A percentile compares a stretch with the other conserved stretches of the same genome.
These are phyloP conservation scores for Spongiforma sp. DNA, from an alignment of 1,284 basidiomycete genomes.

Conservation along the genomic window DNA sequence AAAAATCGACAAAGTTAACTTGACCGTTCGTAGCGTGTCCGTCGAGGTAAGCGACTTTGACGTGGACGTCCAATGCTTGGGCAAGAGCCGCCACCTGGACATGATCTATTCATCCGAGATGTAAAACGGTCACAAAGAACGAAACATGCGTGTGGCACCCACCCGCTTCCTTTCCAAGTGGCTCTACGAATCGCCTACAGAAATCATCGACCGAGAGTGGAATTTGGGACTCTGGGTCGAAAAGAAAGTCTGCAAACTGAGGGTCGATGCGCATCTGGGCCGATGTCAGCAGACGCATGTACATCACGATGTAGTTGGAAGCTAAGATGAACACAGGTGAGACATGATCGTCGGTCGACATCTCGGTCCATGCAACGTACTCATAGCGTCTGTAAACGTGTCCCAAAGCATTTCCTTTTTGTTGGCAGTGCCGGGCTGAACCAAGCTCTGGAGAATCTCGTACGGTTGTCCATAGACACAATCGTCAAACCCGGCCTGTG, in stretches of 20 bases:
- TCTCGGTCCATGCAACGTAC: slow-evolving; percentile 41
- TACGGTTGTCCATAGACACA: slow-evolving; percentile 64
- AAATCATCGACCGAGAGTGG: slow-evolving; percentile 59
- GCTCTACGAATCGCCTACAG: slow-evolving; percentile 80
- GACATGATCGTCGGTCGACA: background rate
- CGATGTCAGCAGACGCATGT: slow-evolving; percentile 81
- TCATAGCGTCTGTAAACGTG: slow-evolving; percentile 59
- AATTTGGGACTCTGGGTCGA: slow-evolving; percentile 73
- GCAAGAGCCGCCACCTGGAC: slow-evolving; percentile 84
- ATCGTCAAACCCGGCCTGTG: slow-evolving; percentile 68
- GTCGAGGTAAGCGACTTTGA: slow-evolving; percentile 85
- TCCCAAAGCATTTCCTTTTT: slow-evolving; percentile 40
- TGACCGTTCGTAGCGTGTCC: slow-evolving; percentile 49
- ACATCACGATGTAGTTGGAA: slow-evolving; percentile 76
- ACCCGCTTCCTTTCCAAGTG: slow-evolving; percentile 84
- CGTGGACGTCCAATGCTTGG: slow-evolving; percentile 67
- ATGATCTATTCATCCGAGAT: slow-evolving; percentile 60
- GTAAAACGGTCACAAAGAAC: background rate
- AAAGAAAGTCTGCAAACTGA: slow-evolving; percentile 71
- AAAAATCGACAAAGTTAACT: slow-evolving; percentile 77
- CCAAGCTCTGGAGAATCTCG: slow-evolving; percentile 51
- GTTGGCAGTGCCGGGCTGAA: slow-evolving; percentile 39
- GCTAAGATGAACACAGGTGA: slow-evolving; percentile 41
- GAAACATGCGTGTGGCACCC: slow-evolving; percentile 17
- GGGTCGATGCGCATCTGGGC: slow-evolving; percentile 74